These are phyloP conservation scores for Ottelia alismoides DNA, from an alignment of 106 monocot species.

Conservation along the genomic window DNA sequence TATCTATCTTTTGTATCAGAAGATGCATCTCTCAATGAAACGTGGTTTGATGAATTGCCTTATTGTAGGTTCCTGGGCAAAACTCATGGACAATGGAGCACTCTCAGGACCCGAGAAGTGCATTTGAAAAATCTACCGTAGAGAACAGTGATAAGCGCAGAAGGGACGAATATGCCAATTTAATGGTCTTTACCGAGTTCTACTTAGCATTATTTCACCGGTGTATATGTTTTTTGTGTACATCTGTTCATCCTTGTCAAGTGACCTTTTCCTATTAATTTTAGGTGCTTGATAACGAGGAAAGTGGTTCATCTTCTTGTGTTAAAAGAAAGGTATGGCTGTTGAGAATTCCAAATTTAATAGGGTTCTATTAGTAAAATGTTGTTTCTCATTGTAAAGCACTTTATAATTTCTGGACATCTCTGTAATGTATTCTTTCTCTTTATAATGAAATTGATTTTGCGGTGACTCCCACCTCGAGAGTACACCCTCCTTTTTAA, in stretches of 20 bases:
- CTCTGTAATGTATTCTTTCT: too few relatives aligned
- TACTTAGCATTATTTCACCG: too few relatives aligned
- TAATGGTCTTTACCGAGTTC: constrained; percentile 30
- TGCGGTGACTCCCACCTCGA: too few relatives aligned
- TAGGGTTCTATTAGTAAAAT: too few relatives aligned
- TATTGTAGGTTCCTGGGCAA: constrained; percentile 90
- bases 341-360: too few relatives aligned
- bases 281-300: constrained; percentile 21
- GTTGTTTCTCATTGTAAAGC: too few relatives aligned
- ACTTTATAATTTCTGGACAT: too few relatives aligned
- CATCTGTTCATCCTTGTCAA: background rate
- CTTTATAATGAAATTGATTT: too few relatives aligned
- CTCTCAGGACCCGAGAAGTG: constrained; percentile 1
- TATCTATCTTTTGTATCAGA: constrained; percentile 1
- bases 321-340: constrained; percentile 50
- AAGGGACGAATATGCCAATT: constrained; percentile 36
- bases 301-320: constrained; percentile 18
- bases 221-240: too few relatives aligned
- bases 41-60: too few relatives aligned
- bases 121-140: constrained; percentile 6
- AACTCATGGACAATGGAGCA: constrained; percentile 66
- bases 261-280: constrained; percentile 1
- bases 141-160: constrained; percentile 72
- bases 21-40: too few relatives aligned
- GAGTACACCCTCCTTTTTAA: too few relatives aligned